Evolutionary conservation across 148 eudicot genomes (phyloP).

Genomic region (Rhododendron ovatum): DNA sequence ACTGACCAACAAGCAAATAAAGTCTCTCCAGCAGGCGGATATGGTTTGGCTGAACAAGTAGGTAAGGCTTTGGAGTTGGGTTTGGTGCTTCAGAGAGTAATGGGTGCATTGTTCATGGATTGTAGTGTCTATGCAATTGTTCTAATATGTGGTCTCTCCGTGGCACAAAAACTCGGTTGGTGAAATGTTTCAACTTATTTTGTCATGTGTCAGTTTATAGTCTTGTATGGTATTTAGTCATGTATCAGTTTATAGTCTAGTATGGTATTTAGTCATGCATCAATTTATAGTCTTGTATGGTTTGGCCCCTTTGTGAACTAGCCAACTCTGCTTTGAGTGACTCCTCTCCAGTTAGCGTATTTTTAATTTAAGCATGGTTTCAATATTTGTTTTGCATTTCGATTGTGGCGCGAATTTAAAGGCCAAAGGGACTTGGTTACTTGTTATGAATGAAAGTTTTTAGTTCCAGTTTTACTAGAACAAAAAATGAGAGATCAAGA

Average conservation of each 20-base stretch:
- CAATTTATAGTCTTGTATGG: background rate
- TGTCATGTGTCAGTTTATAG: background rate
- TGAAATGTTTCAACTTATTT: background rate
- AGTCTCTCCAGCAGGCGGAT: constrained; percentile 29
- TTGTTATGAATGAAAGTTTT: background rate
- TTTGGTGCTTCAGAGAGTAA: constrained; percentile 54
- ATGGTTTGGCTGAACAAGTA: constrained; percentile 49
- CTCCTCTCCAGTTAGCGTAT: background rate
- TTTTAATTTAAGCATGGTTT: background rate
- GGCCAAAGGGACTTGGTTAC: background rate
- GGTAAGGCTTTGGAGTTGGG: constrained; percentile 63
- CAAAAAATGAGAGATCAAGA: background rate
- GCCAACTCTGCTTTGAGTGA: background rate
- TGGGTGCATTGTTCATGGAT: constrained; percentile 58
- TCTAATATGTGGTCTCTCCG: constrained; percentile 51
- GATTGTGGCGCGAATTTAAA: background rate
- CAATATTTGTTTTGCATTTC: background rate
- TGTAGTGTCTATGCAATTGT: constrained; percentile 55
- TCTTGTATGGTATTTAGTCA: background rate
- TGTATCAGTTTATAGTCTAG: background rate
- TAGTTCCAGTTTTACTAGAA: background rate
- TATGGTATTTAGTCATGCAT: background rate
- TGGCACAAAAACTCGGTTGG: constrained; percentile 30
- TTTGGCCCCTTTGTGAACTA: background rate
- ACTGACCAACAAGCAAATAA: constrained; percentile 17